Evolutionary conservation across 176 grass and related monocot species (phyloP).

Genomic region (Lolium multiflorum): DNA sequence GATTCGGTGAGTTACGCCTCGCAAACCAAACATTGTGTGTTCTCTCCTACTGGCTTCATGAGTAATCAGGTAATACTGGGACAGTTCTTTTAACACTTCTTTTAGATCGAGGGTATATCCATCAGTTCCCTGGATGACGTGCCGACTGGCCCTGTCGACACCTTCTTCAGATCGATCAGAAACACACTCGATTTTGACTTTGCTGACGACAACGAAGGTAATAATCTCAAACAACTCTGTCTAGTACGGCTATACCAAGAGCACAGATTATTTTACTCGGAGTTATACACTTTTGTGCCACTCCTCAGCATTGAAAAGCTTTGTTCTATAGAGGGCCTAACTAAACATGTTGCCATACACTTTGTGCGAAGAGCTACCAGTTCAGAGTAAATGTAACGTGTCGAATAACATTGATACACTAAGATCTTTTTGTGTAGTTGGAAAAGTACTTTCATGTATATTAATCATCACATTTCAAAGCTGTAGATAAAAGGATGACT

Average conservation of each 20-base stretch:
- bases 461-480: background rate
- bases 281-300: background rate
- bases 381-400: background rate
- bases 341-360: background rate
- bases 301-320: background rate
- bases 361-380: background rate
- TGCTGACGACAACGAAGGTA: slow-evolving; percentile 81
- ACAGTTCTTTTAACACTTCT: background rate
- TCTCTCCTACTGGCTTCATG: background rate
- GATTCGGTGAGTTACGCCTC: slow-evolving; percentile 60
- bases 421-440: background rate
- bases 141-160: slow-evolving; percentile 65
- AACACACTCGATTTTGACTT: slow-evolving; percentile 97
- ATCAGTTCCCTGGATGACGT: slow-evolving; percentile 90
- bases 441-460: background rate
- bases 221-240: background rate
- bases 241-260: background rate
- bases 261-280: background rate
- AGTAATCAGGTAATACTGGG: background rate
- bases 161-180: slow-evolving; percentile 90
- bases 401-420: background rate
- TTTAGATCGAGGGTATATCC: slow-evolving; percentile 81
- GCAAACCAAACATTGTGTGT: background rate
- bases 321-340: background rate
- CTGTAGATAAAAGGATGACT: background rate